Conservation (phyloP, 768 basidiomycete species). For the Lyophyllum shimeji region DNA sequence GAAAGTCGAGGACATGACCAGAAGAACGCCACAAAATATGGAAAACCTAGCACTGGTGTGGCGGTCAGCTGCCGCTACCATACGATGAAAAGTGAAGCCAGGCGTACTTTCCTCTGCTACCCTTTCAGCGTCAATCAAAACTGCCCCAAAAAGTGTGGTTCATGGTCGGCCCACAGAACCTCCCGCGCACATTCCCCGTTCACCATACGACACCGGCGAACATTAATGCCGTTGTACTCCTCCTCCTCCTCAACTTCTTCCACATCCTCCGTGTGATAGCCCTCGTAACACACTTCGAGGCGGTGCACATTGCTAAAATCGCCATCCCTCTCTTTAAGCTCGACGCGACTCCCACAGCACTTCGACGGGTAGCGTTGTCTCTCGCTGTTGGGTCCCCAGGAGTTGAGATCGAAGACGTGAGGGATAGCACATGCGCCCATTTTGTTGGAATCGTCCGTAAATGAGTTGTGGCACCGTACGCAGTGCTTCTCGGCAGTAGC, state of each 20-base stretch:
- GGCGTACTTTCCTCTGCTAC: neutral
- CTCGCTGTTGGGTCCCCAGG: neutral
- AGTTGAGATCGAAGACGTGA: slow-evolving; percentile 7
- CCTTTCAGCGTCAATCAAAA: no score
- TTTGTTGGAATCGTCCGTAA: slow-evolving; percentile 9
- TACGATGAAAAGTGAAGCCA: no score
- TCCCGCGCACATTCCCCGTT: slow-evolving; percentile 5
- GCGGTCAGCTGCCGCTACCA: no score
- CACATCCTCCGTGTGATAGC: slow-evolving; percentile 15
- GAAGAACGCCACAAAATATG: no score
- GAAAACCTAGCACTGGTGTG: no score
- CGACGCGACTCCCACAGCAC: slow-evolving; percentile 3
- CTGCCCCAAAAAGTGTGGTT: no score
- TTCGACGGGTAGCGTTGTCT: neutral
- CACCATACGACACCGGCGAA: slow-evolving; percentile 4
- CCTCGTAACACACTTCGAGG: slow-evolving; percentile 5
- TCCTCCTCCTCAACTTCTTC: slow-evolving; percentile 7
- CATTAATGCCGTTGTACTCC: slow-evolving; percentile 9
- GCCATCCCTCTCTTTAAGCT: neutral
- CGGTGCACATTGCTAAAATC: neutral
- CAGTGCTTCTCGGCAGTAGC: slow-evolving; percentile 10
- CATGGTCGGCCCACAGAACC: neutral
- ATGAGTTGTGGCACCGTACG: slow-evolving; percentile 13
- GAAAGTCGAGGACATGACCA: no score
- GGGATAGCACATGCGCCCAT: slow-evolving; percentile 9